A percentile compares a stretch with the other conserved stretches of the same genome.
These are phyloP conservation scores for Fraxinus cuspidata DNA, from an alignment of 257 asterid genomes.

Conservation along the genomic window DNA sequence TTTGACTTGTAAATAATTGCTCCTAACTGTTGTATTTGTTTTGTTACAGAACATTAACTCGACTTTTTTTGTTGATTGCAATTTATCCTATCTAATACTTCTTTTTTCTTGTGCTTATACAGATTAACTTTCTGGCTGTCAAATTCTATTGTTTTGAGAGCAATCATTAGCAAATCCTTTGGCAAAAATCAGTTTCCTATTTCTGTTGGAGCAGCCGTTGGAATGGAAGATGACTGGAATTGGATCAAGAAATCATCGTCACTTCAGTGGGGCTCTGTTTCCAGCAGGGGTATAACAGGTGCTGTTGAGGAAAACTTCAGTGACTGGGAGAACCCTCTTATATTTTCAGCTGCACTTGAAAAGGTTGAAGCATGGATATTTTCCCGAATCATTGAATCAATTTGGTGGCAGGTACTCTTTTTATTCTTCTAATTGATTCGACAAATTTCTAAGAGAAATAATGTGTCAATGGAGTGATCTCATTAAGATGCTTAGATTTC, in stretches of 20 bases:
- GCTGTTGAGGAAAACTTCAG: slow-evolving; percentile 33
- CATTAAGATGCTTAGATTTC: background rate
- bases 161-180: slow-evolving; percentile 52
- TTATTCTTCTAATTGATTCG: slow-evolving; percentile 9
- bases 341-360: slow-evolving; percentile 58
- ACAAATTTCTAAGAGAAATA: slow-evolving; percentile 1
- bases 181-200: slow-evolving; percentile 35
- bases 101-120: slow-evolving; percentile 24
- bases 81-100: slow-evolving; percentile 2
- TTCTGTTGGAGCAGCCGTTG: slow-evolving; percentile 34
- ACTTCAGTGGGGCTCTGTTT: slow-evolving; percentile 59
- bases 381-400: slow-evolving; percentile 71
- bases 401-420: slow-evolving; percentile 86
- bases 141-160: slow-evolving; percentile 65
- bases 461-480: background rate
- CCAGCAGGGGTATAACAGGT: slow-evolving; percentile 34
- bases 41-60: slow-evolving; percentile 29
- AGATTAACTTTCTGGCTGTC: slow-evolving; percentile 94
- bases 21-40: background rate
- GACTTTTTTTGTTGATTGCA: background rate
- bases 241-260: slow-evolving; percentile 38
- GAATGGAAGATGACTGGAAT: slow-evolving; percentile 24
- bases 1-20: no score
- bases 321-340: slow-evolving; percentile 61
- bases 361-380: slow-evolving; percentile 78